A percentile compares a stretch with the other conserved stretches of the same genome.
Conservation (phyloP, 768 basidiomycete species). For the Tricholoma sp. region DNA sequence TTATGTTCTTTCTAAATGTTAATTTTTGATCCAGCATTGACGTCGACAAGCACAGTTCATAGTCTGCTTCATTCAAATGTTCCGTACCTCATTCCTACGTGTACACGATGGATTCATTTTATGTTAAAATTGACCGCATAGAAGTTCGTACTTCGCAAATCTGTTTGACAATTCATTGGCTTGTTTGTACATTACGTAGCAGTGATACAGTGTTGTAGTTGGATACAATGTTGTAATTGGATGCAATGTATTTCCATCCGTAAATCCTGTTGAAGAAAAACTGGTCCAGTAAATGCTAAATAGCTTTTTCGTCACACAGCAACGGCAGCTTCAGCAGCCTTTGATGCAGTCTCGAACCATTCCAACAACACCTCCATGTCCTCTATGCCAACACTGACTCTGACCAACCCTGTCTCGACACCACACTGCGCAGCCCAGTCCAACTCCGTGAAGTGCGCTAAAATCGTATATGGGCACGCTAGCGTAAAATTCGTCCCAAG, state of each 20-base stretch:
- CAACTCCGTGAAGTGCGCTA: slow-evolving; percentile 86
- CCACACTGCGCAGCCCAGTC: slow-evolving; percentile 90
- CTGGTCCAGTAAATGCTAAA: neutral
- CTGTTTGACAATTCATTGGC: neutral
- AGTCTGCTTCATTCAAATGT: too few species aligned
- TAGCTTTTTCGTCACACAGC: slow-evolving; percentile 1
- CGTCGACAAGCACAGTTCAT: too few species aligned
- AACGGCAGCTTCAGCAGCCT: slow-evolving; percentile 60
- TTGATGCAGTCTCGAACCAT: slow-evolving; percentile 61
- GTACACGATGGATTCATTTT: too few species aligned
- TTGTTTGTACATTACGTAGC: too few species aligned
- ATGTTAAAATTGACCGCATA: too few species aligned
- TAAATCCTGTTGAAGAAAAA: slow-evolving; percentile 29
- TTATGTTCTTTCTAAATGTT: too few species aligned
- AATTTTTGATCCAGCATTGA: too few species aligned
- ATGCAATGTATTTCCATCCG: slow-evolving; percentile 11
- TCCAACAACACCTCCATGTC: slow-evolving; percentile 49
- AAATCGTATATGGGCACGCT: slow-evolving; percentile 87
- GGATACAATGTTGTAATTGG: slow-evolving; percentile 35
- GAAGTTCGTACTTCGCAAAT: neutral
- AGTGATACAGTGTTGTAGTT: slow-evolving; percentile 27
- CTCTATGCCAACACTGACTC: slow-evolving; percentile 92
- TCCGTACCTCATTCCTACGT: too few species aligned
- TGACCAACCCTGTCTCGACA: slow-evolving; percentile 77
- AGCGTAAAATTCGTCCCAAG: slow-evolving; percentile 96